Conservation (phyloP, 768 basidiomycete genomes). For the Rhodotorula paludigena region DNA sequence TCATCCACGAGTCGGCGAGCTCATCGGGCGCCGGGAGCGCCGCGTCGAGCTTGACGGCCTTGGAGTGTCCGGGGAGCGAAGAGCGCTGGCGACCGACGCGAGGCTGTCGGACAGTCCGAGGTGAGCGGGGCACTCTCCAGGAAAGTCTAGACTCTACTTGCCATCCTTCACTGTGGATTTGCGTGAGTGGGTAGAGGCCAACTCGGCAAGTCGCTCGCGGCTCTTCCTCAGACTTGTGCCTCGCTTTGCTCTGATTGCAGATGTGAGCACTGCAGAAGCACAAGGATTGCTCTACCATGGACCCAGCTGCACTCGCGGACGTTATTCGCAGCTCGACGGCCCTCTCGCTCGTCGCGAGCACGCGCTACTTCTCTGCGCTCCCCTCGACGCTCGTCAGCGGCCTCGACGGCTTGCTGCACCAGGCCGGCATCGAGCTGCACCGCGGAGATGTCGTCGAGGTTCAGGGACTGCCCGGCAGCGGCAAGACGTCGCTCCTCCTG, state of each 20-base stretch:
- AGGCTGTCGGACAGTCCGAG: neutral
- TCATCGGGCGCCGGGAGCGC: slow-evolving; percentile 12
- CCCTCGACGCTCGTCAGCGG: slow-evolving; percentile 38
- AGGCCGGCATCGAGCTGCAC: slow-evolving; percentile 42
- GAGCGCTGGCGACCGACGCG: slow-evolving; percentile 23
- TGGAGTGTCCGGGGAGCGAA: slow-evolving; percentile 31
- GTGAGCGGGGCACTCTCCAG: neutral
- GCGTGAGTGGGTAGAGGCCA: neutral
- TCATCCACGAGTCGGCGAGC: slow-evolving; percentile 19
- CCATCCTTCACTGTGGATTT: neutral
- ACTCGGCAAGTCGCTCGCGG: no score
- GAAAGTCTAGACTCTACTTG: neutral
- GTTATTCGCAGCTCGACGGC: neutral
- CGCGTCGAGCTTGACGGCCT: neutral
- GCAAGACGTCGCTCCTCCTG: slow-evolving; percentile 74
- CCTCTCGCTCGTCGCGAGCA: slow-evolving; percentile 9
- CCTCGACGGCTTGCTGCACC: slow-evolving; percentile 39
- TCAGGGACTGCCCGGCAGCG: slow-evolving; percentile 67
- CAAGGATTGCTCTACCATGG: no score
- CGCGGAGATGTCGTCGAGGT: slow-evolving; percentile 68
- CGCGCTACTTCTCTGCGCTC: slow-evolving; percentile 17
- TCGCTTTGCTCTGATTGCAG: no score
- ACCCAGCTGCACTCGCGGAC: slow-evolving; percentile 1
- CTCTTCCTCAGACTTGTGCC: no score
- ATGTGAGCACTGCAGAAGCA: no score